These are phyloP conservation scores for Fragaria ananassa DNA, from an alignment of 306 rosid genomes.

Conservation along the genomic window DNA sequence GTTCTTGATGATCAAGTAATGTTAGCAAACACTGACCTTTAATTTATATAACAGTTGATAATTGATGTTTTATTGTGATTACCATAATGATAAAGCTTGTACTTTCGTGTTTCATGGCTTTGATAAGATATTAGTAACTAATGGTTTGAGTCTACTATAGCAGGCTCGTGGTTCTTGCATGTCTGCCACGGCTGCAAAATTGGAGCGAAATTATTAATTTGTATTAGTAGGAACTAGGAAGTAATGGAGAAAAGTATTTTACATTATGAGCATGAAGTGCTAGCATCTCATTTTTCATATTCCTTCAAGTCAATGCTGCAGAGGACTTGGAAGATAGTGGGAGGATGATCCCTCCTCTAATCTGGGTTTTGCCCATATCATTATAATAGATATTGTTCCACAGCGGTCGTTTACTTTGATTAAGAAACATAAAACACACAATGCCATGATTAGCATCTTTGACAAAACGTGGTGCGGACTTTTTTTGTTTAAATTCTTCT, in stretches of 20 bases:
- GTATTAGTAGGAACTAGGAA: background rate
- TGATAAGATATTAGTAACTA: constrained; percentile 1
- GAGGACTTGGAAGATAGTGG: constrained; percentile 24
- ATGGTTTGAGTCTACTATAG: constrained; percentile 18
- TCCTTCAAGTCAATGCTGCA: constrained; percentile 26
- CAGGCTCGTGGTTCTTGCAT: constrained; percentile 33
- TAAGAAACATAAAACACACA: constrained; percentile 4
- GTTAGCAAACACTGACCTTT: background rate
- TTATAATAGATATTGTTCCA: background rate
- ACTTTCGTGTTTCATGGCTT: constrained; percentile 2
- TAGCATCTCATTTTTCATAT: background rate
- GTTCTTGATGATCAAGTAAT: background rate
- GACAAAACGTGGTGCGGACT: constrained; percentile 4
- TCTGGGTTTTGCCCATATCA: constrained; percentile 9
- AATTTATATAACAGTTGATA: background rate
- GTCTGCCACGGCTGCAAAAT: constrained; percentile 26
- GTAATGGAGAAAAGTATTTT: background rate
- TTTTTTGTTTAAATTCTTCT: background rate
- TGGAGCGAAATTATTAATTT: background rate
- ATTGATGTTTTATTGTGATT: background rate
- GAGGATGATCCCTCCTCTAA: constrained; percentile 1
- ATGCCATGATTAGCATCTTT: constrained; percentile 19
- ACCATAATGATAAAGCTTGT: background rate
- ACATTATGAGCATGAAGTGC: background rate
- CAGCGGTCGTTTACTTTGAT: constrained; percentile 18